Percentiles rank a stretch among this genome's conserved stretches.
Evolutionary conservation across 2,329 filamentous ascomycete species (phyloP).

Genomic region (Aureobasidium subglaciale): DNA sequence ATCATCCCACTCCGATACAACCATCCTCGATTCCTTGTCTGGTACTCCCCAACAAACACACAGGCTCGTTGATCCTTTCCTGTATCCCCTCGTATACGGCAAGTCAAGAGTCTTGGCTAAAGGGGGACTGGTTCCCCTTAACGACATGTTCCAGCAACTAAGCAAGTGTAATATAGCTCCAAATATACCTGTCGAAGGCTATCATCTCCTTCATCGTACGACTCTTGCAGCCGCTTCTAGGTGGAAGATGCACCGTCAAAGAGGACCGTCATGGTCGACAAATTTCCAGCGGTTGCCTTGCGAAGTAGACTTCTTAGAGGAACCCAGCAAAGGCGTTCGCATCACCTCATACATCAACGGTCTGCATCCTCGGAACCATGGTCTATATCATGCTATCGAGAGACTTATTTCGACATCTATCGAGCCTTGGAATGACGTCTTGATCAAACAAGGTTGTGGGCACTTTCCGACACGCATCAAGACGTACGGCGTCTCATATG

Average conservation of each 20-base stretch:
- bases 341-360: conserved; percentile 18
- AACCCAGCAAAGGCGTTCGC: background rate
- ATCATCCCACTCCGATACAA: background rate
- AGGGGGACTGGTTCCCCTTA: conserved; percentile 13
- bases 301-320: conserved; percentile 11
- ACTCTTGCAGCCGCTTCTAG: background rate
- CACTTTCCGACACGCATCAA: conserved; percentile 3
- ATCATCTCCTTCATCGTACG: background rate
- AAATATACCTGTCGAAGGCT: background rate
- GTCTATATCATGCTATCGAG: conserved; percentile 15
- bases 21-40: background rate
- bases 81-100: conserved; percentile 23
- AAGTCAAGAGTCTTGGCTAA: conserved; percentile 18
- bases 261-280: background rate
- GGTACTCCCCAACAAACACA: background rate
- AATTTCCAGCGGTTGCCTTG: conserved; percentile 16
- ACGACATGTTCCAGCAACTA: conserved; percentile 15
- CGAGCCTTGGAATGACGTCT: conserved; percentile 16
- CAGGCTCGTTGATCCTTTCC: conserved; percentile 10
- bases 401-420: conserved; percentile 13
- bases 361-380: conserved; percentile 4
- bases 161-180: conserved; percentile 16
- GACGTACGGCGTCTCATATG: background rate
- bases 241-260: background rate
- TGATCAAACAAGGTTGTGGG: conserved; percentile 4